phyloP scores from a whole-genome alignment of 495 filamentous ascomycete species.

The Neurospora cerealis region DNA sequence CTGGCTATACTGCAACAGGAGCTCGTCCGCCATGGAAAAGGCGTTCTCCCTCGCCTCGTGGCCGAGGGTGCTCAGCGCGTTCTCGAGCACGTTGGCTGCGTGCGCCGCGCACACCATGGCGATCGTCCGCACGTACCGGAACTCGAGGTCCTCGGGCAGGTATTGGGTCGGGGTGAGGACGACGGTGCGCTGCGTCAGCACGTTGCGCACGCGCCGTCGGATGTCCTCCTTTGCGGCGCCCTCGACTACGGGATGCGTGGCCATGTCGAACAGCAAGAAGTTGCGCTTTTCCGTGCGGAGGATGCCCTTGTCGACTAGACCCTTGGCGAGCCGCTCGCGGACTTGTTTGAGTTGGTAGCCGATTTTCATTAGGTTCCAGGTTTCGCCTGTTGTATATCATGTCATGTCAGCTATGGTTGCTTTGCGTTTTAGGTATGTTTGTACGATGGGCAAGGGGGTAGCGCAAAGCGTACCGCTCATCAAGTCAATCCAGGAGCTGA shows the following conservation, averaged over 20 bases:
- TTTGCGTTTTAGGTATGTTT: not conserved
- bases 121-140: slow-evolving; percentile 81
- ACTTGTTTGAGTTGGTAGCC: slow-evolving; percentile 99
- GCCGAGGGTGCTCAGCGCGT: slow-evolving; percentile 85
- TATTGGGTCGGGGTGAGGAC: slow-evolving; percentile 75
- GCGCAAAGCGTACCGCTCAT: slow-evolving; percentile 69
- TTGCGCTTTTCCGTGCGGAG: slow-evolving; percentile 97
- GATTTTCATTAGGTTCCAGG: slow-evolving; percentile 99
- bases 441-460: not conserved
- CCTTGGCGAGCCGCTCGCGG: slow-evolving; percentile 91
- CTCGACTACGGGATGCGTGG: slow-evolving; percentile 96
- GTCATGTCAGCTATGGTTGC: not conserved
- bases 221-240: slow-evolving; percentile 97
- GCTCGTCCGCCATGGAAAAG: slow-evolving; percentile 93
- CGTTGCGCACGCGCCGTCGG: slow-evolving; percentile 78
- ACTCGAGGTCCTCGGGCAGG: slow-evolving; percentile 88
- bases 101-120: slow-evolving; percentile 97
- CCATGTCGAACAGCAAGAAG: slow-evolving; percentile 99
- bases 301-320: slow-evolving; percentile 98
- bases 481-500: slow-evolving; percentile 94
- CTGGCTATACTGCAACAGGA: slow-evolving; percentile 91
- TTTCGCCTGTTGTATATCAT: slow-evolving; percentile 59
- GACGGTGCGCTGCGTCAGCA: slow-evolving; percentile 88
- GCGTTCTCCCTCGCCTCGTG: slow-evolving; percentile 90
- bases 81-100: slow-evolving; percentile 95